Conservation (phyloP, 768 basidiomycete species). For the Dacryopinax spathularia region DNA sequence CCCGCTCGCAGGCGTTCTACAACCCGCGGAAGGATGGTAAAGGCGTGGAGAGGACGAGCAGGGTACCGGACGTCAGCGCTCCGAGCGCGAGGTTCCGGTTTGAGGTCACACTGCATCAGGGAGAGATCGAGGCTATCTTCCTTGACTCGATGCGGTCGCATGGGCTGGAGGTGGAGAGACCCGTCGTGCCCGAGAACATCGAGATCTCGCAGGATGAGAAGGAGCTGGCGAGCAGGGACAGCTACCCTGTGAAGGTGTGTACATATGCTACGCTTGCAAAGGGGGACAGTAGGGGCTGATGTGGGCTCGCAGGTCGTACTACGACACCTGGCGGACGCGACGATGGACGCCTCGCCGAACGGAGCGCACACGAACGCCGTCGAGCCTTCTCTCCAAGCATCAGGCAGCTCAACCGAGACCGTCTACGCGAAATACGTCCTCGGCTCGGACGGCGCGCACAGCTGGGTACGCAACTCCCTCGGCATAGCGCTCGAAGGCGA, state of each 20-base stretch:
- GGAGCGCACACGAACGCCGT: slow-evolving; percentile 9
- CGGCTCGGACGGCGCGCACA: slow-evolving; percentile 62
- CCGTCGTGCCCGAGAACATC: slow-evolving; percentile 18
- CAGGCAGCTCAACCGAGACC: slow-evolving; percentile 27
- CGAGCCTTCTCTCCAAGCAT: neutral
- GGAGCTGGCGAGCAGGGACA: slow-evolving; percentile 13
- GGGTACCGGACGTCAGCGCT: slow-evolving; percentile 47
- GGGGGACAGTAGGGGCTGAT: neutral
- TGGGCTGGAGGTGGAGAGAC: slow-evolving; percentile 17
- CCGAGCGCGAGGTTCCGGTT: slow-evolving; percentile 56
- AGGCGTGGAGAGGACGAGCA: slow-evolving; percentile 39
- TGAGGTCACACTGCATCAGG: slow-evolving; percentile 39
- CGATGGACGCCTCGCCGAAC: neutral
- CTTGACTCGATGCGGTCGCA: slow-evolving; percentile 10
- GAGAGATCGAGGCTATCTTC: slow-evolving; percentile 20
- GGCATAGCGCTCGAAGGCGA: slow-evolving; percentile 64
- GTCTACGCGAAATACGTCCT: slow-evolving; percentile 62
- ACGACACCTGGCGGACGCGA: slow-evolving; percentile 16
- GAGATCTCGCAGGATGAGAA: slow-evolving; percentile 16
- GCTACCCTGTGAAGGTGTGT: slow-evolving; percentile 17
- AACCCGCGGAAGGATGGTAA: slow-evolving; percentile 33
- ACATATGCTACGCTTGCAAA: neutral
- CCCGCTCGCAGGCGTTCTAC: slow-evolving; percentile 49
- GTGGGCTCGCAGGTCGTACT: slow-evolving; percentile 6
- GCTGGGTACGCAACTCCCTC: slow-evolving; percentile 61